phyloP scores from a whole-genome alignment of 176 grass and related monocot genomes.

The Otatea glauca region DNA sequence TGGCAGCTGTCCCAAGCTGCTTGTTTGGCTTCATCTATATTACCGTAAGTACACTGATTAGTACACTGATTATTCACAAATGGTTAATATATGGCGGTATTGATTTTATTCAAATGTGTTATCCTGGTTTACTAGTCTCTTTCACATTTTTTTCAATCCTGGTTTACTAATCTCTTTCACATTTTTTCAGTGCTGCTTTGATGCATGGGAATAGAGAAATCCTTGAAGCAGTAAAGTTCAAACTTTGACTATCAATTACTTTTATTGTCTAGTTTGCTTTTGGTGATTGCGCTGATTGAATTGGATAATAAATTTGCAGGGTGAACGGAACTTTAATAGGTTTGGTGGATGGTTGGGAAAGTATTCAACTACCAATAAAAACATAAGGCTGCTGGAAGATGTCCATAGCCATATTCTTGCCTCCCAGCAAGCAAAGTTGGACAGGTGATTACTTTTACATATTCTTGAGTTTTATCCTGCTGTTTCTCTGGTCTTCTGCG shows the following conservation, averaged over 20 bases:
- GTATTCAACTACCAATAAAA: constrained; percentile 91
- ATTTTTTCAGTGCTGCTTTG: constrained; percentile 73
- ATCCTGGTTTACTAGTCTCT: constrained; percentile 27
- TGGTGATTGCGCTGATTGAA: constrained; percentile 37
- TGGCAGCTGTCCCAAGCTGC: constrained; percentile 96
- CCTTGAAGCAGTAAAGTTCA: constrained; percentile 77
- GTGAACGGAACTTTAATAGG: constrained; percentile 96
- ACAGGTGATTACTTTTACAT: constrained; percentile 60
- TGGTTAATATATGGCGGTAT: constrained; percentile 3
- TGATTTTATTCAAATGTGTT: constrained; percentile 36
- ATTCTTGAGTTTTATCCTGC: constrained; percentile 24
- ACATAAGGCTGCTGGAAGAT: constrained; percentile 93
- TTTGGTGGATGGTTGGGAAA: constrained; percentile 99
- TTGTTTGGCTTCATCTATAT: constrained; percentile 88
- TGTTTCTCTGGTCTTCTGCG: neutral
- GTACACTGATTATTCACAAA: constrained; percentile 46
- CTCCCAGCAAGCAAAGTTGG: constrained; percentile 82
- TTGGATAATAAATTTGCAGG: constrained; percentile 56
- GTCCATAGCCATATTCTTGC: constrained; percentile 92
- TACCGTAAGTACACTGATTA: constrained; percentile 76
- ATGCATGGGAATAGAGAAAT: constrained; percentile 94
- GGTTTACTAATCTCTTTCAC: constrained; percentile 37
- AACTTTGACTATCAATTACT: constrained; percentile 34
- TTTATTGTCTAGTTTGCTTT: constrained; percentile 38
- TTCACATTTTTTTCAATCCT: constrained; percentile 36